These are phyloP conservation scores for Zoysia japonica DNA, from an alignment of 176 grass and related monocot species.

Conservation along the genomic window DNA sequence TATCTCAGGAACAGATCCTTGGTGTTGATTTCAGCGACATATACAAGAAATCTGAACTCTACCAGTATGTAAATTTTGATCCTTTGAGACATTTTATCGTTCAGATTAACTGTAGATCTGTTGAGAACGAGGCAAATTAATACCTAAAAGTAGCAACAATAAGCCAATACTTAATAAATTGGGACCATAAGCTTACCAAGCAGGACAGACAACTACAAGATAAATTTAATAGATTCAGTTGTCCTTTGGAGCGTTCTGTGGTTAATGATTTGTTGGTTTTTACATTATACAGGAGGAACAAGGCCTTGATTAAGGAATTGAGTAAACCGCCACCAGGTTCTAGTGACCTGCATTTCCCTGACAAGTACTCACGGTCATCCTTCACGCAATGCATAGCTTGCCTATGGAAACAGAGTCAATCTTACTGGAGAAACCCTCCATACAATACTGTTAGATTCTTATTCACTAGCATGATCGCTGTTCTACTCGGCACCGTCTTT, in stretches of 20 bases:
- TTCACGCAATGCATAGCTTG: conserved; percentile 70
- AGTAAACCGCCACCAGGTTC: conserved; percentile 54
- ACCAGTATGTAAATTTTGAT: conserved; percentile 55
- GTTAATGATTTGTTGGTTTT: conserved; percentile 4
- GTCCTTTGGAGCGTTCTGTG: conserved; percentile 7
- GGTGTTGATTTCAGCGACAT: conserved; percentile 69
- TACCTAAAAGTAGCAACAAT: too few species aligned
- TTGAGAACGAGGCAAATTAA: not conserved
- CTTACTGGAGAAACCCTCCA: conserved; percentile 93
- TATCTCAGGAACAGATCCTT: conserved; percentile 58
- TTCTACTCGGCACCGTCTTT: conserved; percentile 83
- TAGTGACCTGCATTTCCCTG: conserved; percentile 70
- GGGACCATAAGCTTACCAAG: too few species aligned
- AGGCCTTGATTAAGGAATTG: conserved; percentile 64
- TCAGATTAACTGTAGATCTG: not conserved
- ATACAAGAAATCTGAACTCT: conserved; percentile 83
- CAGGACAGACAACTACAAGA: too few species aligned
- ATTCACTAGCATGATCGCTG: conserved; percentile 60
- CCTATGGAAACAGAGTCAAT: conserved; percentile 78
- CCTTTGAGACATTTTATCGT: conserved; percentile 8
- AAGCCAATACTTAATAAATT: not conserved
- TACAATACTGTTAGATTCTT: conserved; percentile 74
- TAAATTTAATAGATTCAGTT: not conserved
- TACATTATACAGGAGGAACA: conserved; percentile 64
- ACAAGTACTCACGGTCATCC: conserved; percentile 54